A percentile compares a stretch with the other conserved stretches of the same genome.
phyloP scores from a whole-genome alignment of 306 rosid genomes.

The Corylus americana region DNA sequence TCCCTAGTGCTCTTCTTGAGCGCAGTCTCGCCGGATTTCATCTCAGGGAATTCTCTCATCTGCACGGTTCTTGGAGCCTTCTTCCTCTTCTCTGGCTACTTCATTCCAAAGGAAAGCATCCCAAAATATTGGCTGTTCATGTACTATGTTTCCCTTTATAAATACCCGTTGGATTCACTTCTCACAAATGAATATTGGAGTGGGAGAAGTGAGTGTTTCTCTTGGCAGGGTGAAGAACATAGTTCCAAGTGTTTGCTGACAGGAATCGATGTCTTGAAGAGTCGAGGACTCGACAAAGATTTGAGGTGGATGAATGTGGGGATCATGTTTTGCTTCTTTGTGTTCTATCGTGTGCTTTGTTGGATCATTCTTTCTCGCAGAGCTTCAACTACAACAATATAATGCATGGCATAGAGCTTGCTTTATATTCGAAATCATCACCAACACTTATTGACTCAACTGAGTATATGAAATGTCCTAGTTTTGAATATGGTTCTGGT shows the following conservation, averaged over 20 bases:
- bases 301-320: slow-evolving; percentile 73
- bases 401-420: background rate
- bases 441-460: too few species aligned
- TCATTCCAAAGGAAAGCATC: slow-evolving; percentile 82
- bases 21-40: slow-evolving; percentile 85
- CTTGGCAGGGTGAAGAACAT: slow-evolving; percentile 22
- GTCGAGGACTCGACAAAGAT: slow-evolving; percentile 77
- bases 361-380: slow-evolving; percentile 73
- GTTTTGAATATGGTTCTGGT: too few species aligned
- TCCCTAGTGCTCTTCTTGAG: slow-evolving; percentile 81
- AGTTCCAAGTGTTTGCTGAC: slow-evolving; percentile 38
- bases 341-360: slow-evolving; percentile 76
- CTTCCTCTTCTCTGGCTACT: slow-evolving; percentile 91
- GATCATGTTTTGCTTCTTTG: slow-evolving; percentile 72
- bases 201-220: slow-evolving; percentile 40
- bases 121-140: slow-evolving; percentile 89
- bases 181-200: slow-evolving; percentile 83
- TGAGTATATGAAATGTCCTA: too few species aligned
- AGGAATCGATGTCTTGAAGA: slow-evolving; percentile 72
- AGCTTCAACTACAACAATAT: slow-evolving; percentile 60
- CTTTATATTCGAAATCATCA: too few species aligned
- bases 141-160: slow-evolving; percentile 90
- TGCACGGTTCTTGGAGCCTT: slow-evolving; percentile 86
- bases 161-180: slow-evolving; percentile 81
- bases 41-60: slow-evolving; percentile 82